These are phyloP conservation scores for Cercospora sojina DNA, from an alignment of 2,329 filamentous ascomycete species.

Conservation along the genomic window DNA sequence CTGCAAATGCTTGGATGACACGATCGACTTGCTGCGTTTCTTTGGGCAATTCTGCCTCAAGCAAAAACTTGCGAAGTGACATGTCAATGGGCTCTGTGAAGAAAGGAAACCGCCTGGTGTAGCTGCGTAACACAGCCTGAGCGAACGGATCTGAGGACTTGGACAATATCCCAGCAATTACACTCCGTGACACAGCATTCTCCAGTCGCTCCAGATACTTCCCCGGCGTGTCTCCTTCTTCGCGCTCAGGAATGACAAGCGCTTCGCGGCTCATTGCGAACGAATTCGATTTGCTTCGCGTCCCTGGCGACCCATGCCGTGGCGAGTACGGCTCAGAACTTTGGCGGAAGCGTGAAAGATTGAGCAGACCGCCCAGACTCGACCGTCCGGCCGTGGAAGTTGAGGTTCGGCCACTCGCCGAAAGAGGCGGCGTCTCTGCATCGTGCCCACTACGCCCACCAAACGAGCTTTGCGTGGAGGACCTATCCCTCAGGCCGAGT, in stretches of 20 bases:
- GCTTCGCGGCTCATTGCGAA: slow-evolving; percentile 73
- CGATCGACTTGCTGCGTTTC: slow-evolving; percentile 98
- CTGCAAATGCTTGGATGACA: slow-evolving; percentile 89
- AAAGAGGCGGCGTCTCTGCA: slow-evolving; percentile 63
- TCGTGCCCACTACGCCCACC: slow-evolving; percentile 67
- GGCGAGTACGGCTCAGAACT: slow-evolving; percentile 70
- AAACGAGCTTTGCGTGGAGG: slow-evolving; percentile 85
- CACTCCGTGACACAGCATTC: slow-evolving; percentile 72
- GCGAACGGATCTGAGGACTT: slow-evolving; percentile 85
- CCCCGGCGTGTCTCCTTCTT: slow-evolving; percentile 85
- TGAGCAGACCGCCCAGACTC: slow-evolving; percentile 88
- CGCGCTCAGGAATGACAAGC: slow-evolving; percentile 68
- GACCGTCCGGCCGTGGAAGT: slow-evolving; percentile 82
- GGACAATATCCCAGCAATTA: slow-evolving; percentile 80
- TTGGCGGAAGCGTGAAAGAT: slow-evolving; percentile 73
- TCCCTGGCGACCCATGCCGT: slow-evolving; percentile 70
- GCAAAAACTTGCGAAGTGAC: slow-evolving; percentile 90
- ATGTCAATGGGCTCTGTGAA: slow-evolving; percentile 98
- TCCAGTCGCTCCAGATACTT: slow-evolving; percentile 85
- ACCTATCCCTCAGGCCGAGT: slow-evolving; percentile 68
- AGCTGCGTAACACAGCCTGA: slow-evolving; percentile 80
- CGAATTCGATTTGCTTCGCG: slow-evolving; percentile 79
- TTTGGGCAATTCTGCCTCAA: slow-evolving; percentile 94
- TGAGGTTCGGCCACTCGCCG: slow-evolving; percentile 64
- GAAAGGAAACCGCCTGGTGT: slow-evolving; percentile 92